Base-by-base conservation (phyloP, 495 filamentous ascomycete genomes). In the Penicillium egyptiacum region DNA sequence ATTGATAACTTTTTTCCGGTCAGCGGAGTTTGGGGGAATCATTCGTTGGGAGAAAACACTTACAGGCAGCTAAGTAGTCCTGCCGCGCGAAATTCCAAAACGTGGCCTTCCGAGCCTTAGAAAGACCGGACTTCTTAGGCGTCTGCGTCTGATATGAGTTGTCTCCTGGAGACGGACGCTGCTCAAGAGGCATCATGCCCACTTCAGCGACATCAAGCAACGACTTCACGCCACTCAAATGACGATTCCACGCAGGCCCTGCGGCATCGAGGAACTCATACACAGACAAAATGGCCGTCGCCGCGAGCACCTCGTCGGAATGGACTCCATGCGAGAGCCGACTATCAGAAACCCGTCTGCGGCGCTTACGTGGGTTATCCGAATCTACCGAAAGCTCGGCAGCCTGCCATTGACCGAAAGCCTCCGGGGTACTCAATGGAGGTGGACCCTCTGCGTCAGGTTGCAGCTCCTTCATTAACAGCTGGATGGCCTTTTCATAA, bases 11-110 rank as follows among this genome's bases (percentile, higher is more conserved):
- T 56, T 4, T 43, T 17, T 42, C 19, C 37, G n/a, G 56, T 63
- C 33, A 66, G 58, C 28, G 25, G 16, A 17, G 10, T 37, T 44
- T 10, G 8, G 12, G 20, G 28, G 11, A 12, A 26, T 25, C 19
- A 46, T 16, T 11, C 1, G 39, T 31, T 1, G 44, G 3, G 6
- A 22, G 12, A 28, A 9, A 39, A 52, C 22, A 77, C 81, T 77
- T 72, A 84, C 81, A 85, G 30, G 83, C 83, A 64, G 82, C 79
- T 9, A 88, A 71, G 69, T 86, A 83, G 62, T 86, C 84, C 62
- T 86, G 84, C 37, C 83, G 73, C 19, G 83, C 85, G 65, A 86
- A 84, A 58, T 86, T 86, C 84, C 84, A 86, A 63, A 86, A 86
- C 1, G 80, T 83, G 6, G 83, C 84, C 61, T 67, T 77, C 4